A percentile compares a stretch with the other conserved stretches of the same genome.
phyloP scores from a whole-genome alignment of 257 asterid species.

The Misopates orontium region DNA sequence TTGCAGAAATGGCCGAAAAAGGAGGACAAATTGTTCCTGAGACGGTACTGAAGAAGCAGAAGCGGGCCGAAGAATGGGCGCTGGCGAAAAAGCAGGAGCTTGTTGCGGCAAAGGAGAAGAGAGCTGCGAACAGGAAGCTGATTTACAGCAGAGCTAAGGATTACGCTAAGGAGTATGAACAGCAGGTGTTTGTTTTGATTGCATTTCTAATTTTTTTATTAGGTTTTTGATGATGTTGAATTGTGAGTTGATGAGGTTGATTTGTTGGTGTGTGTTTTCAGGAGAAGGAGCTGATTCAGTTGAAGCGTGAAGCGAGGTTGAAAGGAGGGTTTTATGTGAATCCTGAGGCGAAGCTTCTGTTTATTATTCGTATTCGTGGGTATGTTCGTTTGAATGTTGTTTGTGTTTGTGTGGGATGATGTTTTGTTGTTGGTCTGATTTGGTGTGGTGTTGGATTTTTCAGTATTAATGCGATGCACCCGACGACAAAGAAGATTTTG shows the following conservation, averaged over 20 bases:
- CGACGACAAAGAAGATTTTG: too few species aligned
- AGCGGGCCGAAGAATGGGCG: background rate
- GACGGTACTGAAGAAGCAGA: background rate
- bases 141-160: background rate
- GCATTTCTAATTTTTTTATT: background rate
- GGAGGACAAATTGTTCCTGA: background rate
- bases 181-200: background rate
- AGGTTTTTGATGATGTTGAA: background rate
- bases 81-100: background rate
- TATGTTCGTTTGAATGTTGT: background rate
- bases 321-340: slow-evolving; percentile 3
- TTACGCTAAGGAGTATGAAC: background rate
- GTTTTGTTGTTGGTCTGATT: too few species aligned
- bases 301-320: slow-evolving; percentile 7
- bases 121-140: background rate
- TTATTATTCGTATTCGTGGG: slow-evolving; percentile 6
- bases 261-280: background rate
- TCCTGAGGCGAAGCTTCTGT: slow-evolving; percentile 4
- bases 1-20: background rate
- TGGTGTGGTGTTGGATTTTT: too few species aligned
- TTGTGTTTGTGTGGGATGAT: too few species aligned
- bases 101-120: background rate
- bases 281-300: background rate
- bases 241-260: too few species aligned
- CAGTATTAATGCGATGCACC: too few species aligned